Conservation (phyloP, 768 basidiomycete genomes). For the Plicaturopsis crispa region DNA sequence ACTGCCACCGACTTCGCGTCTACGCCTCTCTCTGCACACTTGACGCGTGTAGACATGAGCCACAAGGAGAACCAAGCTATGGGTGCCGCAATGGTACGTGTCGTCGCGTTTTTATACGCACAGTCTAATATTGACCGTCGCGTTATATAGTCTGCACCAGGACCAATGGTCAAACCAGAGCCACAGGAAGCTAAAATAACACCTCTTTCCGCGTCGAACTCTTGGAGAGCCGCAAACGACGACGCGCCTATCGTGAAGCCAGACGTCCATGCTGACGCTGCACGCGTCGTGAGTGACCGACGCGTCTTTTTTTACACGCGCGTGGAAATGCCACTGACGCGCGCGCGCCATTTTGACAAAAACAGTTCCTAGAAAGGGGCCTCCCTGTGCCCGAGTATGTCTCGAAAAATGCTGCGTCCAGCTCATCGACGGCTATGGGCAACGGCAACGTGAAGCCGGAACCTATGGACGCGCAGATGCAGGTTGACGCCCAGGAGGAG, state of each 20-base stretch:
- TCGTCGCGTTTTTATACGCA: too few species aligned
- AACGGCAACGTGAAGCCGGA: not conserved
- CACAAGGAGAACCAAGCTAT: slow-evolving; percentile 10
- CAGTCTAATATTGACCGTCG: too few species aligned
- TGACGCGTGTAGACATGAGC: too few species aligned
- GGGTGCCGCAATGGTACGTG: not conserved
- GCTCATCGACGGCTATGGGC: not conserved
- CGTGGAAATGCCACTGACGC: not conserved
- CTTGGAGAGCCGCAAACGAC: not conserved
- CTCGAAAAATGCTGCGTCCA: slow-evolving; percentile 3
- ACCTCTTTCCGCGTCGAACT: slow-evolving; percentile 4
- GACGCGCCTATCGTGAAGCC: slow-evolving; percentile 19
- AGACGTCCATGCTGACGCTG: slow-evolving; percentile 21
- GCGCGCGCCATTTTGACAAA: too few species aligned
- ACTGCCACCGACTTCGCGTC: too few species aligned
- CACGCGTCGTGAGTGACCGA: slow-evolving; percentile 16
- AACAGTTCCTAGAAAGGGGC: slow-evolving; percentile 17
- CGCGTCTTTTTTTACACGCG: too few species aligned
- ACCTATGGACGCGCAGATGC: not conserved
- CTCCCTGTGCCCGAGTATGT: slow-evolving; percentile 17
- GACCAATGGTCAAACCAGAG: slow-evolving; percentile 21
- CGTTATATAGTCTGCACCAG: slow-evolving; percentile 7
- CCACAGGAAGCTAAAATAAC: slow-evolving; percentile 17
- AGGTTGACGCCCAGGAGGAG: not conserved
- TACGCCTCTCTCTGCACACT: too few species aligned